phyloP scores from a whole-genome alignment of 768 basidiomycete species.

The Mycena olivaceomarginata region DNA sequence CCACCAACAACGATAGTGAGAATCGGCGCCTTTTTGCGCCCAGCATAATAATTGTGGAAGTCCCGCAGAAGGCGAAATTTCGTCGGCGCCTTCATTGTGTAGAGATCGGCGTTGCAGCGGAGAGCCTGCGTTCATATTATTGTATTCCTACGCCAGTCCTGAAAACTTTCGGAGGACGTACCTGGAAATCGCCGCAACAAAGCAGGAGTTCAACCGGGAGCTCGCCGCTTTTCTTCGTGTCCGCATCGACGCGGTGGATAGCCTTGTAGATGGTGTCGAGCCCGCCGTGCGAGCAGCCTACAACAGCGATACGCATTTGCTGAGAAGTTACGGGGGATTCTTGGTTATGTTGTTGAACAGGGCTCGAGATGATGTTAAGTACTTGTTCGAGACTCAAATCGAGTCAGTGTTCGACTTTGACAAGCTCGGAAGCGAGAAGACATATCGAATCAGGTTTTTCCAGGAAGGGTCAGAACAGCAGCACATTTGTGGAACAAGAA shows the following conservation, averaged over 20 bases:
- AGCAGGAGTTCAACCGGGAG: constrained; percentile 75
- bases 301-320: constrained; percentile 70
- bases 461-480: background rate
- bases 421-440: background rate
- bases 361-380: background rate
- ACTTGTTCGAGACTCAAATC: background rate
- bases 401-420: background rate
- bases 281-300: constrained; percentile 86
- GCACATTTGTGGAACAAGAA: no score
- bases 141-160: background rate
- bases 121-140: constrained; percentile 25
- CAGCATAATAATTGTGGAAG: constrained; percentile 85
- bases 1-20: constrained; percentile 39
- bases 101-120: constrained; percentile 65
- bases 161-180: constrained; percentile 5
- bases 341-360: background rate
- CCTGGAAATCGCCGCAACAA: constrained; percentile 89
- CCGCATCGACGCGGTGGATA: constrained; percentile 67
- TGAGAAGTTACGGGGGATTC: background rate
- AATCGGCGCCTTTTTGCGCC: constrained; percentile 75
- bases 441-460: background rate
- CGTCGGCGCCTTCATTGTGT: constrained; percentile 81
- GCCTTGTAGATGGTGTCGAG: constrained; percentile 79
- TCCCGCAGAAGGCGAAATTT: constrained; percentile 81
- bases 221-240: constrained; percentile 54